A percentile compares a stretch with the other conserved stretches of the same genome.
These are phyloP conservation scores for Beauveria scarabaeidicola DNA, from an alignment of 2,329 filamentous ascomycete genomes.

Conservation along the genomic window DNA sequence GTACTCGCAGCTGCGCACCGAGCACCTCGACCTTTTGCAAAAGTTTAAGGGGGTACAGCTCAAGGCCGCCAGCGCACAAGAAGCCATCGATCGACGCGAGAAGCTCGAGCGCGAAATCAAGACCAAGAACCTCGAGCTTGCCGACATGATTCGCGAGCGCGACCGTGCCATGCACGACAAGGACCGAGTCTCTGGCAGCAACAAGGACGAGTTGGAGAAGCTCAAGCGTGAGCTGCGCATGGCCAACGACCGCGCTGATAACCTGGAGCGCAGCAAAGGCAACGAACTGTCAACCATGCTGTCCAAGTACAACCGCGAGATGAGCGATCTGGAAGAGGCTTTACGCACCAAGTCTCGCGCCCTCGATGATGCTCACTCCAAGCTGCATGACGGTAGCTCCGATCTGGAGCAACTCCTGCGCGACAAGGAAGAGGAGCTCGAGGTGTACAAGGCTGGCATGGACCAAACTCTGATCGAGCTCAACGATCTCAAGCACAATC, in stretches of 20 bases:
- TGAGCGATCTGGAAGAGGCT: slow-evolving; percentile 92
- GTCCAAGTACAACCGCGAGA: slow-evolving; percentile 92
- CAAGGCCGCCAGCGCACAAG: slow-evolving; percentile 93
- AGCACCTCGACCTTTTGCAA: slow-evolving; percentile 88
- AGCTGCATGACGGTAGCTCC: slow-evolving; percentile 68
- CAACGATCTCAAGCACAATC: slow-evolving; percentile 72
- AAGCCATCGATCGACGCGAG: slow-evolving; percentile 89
- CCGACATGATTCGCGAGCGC: slow-evolving; percentile 95
- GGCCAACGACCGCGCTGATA: slow-evolving; percentile 85
- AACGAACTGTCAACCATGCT: slow-evolving; percentile 92
- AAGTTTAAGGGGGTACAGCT: slow-evolving; percentile 95
- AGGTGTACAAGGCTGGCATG: slow-evolving; percentile 97
- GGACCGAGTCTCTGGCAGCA: slow-evolving; percentile 75
- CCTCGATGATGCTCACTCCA: slow-evolving; percentile 73
- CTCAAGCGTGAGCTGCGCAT: slow-evolving; percentile 87
- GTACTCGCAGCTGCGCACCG: slow-evolving; percentile 90
- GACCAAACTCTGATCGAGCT: slow-evolving; percentile 90
- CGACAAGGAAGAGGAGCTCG: slow-evolving; percentile 95
- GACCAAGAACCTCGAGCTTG: slow-evolving; percentile 97
- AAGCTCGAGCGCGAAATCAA: slow-evolving; percentile 96
- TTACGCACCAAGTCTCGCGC: slow-evolving; percentile 79
- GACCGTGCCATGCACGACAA: slow-evolving; percentile 90
- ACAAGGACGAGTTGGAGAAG: slow-evolving; percentile 91
- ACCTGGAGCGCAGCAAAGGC: slow-evolving; percentile 85
- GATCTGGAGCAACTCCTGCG: slow-evolving; percentile 79